Conservation (phyloP, 2,329 filamentous ascomycete genomes). For the Leptographium wingfieldii region DNA sequence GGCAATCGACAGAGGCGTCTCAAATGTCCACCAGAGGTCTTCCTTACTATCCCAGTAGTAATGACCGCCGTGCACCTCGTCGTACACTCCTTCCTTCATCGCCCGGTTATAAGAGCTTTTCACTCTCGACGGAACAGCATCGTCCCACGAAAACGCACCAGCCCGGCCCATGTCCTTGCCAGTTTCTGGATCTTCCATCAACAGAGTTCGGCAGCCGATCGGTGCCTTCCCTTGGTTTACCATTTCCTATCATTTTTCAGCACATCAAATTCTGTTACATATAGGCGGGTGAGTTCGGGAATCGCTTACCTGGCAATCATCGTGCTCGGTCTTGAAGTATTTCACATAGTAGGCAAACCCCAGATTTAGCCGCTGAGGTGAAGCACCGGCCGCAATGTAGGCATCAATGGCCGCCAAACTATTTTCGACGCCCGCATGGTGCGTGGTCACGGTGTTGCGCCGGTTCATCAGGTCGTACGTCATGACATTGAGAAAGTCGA, state of each 20-base stretch:
- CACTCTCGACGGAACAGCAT: constrained; percentile 39
- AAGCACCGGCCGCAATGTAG: constrained; percentile 46
- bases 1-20: constrained; percentile 46
- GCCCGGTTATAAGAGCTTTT: constrained; percentile 46
- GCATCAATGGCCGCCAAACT: constrained; percentile 42
- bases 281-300: too few species aligned
- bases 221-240: constrained; percentile 18
- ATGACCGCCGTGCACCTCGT: constrained; percentile 46
- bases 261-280: background rate
- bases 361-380: constrained; percentile 44
- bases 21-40: constrained; percentile 62
- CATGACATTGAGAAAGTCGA: constrained; percentile 62
- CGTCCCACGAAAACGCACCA: constrained; percentile 46
- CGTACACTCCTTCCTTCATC: constrained; percentile 37
- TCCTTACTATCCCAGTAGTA: constrained; percentile 53
- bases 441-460: constrained; percentile 50
- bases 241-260: background rate
- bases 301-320: constrained; percentile 17
- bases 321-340: constrained; percentile 45
- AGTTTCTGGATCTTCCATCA: constrained; percentile 45
- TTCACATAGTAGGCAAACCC: constrained; percentile 60
- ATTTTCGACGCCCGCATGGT: constrained; percentile 47
- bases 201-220: constrained; percentile 44
- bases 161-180: constrained; percentile 44
- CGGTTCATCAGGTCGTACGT: constrained; percentile 63